phyloP scores from a whole-genome alignment of 257 asterid species.

The Jacaranda mimosifolia region DNA sequence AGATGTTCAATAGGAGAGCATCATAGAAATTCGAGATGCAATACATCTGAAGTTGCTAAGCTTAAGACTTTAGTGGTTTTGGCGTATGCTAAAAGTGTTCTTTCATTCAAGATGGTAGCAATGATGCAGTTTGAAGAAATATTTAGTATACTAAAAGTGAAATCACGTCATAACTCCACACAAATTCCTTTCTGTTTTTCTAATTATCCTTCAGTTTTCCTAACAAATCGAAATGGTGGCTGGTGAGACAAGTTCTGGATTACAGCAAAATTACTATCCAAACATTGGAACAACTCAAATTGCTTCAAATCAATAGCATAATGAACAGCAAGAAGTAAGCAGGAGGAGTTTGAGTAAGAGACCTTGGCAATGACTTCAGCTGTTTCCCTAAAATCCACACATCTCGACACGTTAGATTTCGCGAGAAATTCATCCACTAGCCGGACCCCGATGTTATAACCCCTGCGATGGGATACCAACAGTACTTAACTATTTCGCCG shows the following conservation, averaged over 20 bases:
- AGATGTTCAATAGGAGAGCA: neutral
- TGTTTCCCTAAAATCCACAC: conserved; percentile 95
- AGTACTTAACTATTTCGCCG: conserved; percentile 9
- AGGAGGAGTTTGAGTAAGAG: conserved; percentile 18
- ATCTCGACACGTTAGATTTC: conserved; percentile 84
- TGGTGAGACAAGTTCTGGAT: conserved; percentile 1
- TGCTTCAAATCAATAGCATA: conserved; percentile 28
- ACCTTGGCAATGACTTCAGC: conserved; percentile 99
- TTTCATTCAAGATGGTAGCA: neutral
- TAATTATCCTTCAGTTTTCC: neutral
- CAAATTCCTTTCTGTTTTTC: neutral
- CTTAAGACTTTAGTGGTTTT: neutral
- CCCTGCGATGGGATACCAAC: conserved; percentile 61
- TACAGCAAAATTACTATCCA: neutral
- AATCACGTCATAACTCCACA: conserved; percentile 2
- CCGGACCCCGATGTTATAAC: conserved; percentile 89
- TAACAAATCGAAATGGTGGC: neutral
- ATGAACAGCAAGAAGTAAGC: neutral
- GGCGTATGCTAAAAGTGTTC: neutral
- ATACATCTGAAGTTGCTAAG: neutral
- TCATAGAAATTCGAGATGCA: neutral
- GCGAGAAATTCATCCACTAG: conserved; percentile 93
- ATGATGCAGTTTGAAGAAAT: neutral
- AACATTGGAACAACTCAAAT: conserved; percentile 5
- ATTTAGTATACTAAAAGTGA: conserved; percentile 21